Conservation (phyloP, 1,284 basidiomycete genomes). For the Amylostereum chailletii region DNA sequence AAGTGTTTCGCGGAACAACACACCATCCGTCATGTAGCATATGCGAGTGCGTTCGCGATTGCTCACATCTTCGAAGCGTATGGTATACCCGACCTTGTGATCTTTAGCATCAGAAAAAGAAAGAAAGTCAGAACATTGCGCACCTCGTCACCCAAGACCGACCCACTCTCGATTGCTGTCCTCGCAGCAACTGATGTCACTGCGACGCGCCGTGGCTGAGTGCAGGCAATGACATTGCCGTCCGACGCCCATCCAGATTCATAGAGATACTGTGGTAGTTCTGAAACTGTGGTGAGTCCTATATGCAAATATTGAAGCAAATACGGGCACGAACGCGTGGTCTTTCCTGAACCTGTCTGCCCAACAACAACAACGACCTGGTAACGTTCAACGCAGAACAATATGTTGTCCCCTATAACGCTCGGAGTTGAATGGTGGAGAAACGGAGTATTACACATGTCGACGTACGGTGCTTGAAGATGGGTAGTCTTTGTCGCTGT, state of each 20-base stretch:
- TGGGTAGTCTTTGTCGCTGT: constrained; percentile 77
- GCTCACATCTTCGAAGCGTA: constrained; percentile 94
- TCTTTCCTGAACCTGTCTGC: constrained; percentile 97
- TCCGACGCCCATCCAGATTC: constrained; percentile 85
- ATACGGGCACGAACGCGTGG: constrained; percentile 67
- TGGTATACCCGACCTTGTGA: constrained; percentile 89
- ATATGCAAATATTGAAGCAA: neutral
- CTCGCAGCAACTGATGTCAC: constrained; percentile 90
- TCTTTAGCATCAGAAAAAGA: neutral
- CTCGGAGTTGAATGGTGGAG: neutral
- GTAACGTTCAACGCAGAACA: constrained; percentile 80
- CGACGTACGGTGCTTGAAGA: constrained; percentile 74
- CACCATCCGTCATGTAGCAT: constrained; percentile 96
- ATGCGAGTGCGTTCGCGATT: constrained; percentile 79
- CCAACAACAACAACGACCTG: constrained; percentile 86
- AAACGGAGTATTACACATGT: constrained; percentile 1
- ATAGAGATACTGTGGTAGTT: constrained; percentile 89
- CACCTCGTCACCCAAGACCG: constrained; percentile 85
- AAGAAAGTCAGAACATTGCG: constrained; percentile 11
- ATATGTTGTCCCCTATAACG: constrained; percentile 56
- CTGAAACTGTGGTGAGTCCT: constrained; percentile 28
- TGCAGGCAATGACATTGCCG: constrained; percentile 79
- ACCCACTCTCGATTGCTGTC: constrained; percentile 86
- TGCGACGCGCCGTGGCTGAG: constrained; percentile 92
- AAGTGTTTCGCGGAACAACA: constrained; percentile 92